These are phyloP conservation scores for Penicillium mononematosum DNA, from an alignment of 495 filamentous ascomycete genomes.

Conservation along the genomic window DNA sequence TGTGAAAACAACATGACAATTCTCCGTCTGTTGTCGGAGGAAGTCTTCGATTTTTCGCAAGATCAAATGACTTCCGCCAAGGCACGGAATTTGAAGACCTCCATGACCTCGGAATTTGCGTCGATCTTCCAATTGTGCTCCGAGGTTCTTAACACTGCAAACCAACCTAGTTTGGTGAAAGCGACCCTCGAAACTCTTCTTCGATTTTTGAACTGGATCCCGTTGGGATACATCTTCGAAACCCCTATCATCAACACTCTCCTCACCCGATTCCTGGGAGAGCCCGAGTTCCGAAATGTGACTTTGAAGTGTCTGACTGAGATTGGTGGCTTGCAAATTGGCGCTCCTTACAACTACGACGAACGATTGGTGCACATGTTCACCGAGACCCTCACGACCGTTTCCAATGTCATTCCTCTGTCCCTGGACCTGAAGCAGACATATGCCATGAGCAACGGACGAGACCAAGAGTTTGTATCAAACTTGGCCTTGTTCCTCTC, in stretches of 20 bases:
- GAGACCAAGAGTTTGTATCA: slow-evolving; percentile 96
- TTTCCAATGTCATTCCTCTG: slow-evolving; percentile 87
- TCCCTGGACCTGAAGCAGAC: slow-evolving; percentile 84
- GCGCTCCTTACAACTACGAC: slow-evolving; percentile 76
- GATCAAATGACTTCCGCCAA: slow-evolving; percentile 98
- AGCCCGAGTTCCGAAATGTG: slow-evolving; percentile 91
- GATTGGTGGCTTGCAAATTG: slow-evolving; percentile 86
- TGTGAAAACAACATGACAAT: slow-evolving; percentile 99
- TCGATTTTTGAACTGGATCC: slow-evolving; percentile 98
- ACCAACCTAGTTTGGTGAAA: slow-evolving; percentile 84
- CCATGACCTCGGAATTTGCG: slow-evolving; percentile 97
- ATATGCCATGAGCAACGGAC: slow-evolving; percentile 83
- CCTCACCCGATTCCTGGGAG: slow-evolving; percentile 81
- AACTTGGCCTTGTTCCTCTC: slow-evolving; percentile 94
- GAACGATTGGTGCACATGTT: slow-evolving; percentile 97
- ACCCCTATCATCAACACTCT: slow-evolving; percentile 94
- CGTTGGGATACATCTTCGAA: slow-evolving; percentile 97
- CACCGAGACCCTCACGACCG: slow-evolving; percentile 85
- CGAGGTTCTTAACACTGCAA: slow-evolving; percentile 85
- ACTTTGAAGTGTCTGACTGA: slow-evolving; percentile 96
- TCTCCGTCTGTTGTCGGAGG: slow-evolving; percentile 89
- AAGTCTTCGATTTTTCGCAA: slow-evolving; percentile 97
- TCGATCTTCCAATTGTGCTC: slow-evolving; percentile 96
- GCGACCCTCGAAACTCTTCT: slow-evolving; percentile 92
- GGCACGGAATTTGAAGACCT: slow-evolving; percentile 91